These are phyloP conservation scores for Bretziella fagacearum DNA, from an alignment of 2,329 filamentous ascomycete species.

Conservation along the genomic window DNA sequence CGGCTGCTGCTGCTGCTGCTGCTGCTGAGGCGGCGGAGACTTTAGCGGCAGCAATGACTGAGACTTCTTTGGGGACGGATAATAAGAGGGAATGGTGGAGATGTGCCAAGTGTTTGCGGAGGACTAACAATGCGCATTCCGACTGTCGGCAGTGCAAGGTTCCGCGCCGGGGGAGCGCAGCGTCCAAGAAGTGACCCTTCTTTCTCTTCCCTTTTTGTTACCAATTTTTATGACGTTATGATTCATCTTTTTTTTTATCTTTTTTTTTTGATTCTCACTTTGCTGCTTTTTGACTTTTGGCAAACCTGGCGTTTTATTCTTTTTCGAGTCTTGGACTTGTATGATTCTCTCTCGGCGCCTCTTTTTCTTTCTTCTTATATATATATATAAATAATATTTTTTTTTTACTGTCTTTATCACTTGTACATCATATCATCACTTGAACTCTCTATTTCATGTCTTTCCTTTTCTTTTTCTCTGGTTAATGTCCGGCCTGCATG, in stretches of 20 bases:
- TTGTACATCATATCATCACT: not conserved
- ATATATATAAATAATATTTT: slow-evolving; percentile 2
- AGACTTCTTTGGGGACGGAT: slow-evolving; percentile 26
- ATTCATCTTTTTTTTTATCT: not conserved
- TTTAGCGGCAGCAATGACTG: slow-evolving; percentile 19
- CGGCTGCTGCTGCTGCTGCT: slow-evolving; percentile 13
- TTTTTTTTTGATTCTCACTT: not conserved
- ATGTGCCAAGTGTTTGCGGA: slow-evolving; percentile 34
- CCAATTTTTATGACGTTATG: not conserved
- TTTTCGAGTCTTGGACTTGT: not conserved
- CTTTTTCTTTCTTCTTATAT: not conserved
- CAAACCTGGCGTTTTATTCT: not conserved
- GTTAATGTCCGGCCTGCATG: too few species aligned
- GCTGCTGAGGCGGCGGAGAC: slow-evolving; percentile 8
- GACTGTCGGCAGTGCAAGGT: slow-evolving; percentile 32
- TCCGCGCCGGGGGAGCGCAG: slow-evolving; percentile 32
- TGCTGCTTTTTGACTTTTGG: not conserved
- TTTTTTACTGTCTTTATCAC: slow-evolving; percentile 1
- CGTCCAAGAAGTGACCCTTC: slow-evolving; percentile 5
- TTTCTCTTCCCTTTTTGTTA: not conserved
- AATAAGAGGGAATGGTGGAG: slow-evolving; percentile 34
- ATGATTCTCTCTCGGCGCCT: not conserved
- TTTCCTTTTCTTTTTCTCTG: slow-evolving; percentile 2
- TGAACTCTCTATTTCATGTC: not conserved
- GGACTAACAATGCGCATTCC: slow-evolving; percentile 28